Evolutionary conservation across 192 early-diverging fungal genomes (phyloP).

Genomic region (Dissophora ornata): DNA sequence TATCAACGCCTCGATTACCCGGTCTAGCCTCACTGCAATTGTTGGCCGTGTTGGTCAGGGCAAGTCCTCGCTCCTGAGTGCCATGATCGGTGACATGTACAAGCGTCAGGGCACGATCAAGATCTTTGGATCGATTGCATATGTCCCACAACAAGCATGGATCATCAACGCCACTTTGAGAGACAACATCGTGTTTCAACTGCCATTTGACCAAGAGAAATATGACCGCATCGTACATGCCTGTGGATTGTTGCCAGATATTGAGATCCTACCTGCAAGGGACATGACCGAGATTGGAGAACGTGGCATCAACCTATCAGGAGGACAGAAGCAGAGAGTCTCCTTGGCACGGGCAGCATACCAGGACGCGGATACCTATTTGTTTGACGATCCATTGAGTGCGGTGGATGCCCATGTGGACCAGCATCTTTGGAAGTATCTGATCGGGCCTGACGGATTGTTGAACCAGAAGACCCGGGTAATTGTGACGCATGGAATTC

Average conservation of each 20-base stretch:
- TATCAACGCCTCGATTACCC: conserved; percentile 21
- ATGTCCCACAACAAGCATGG: conserved; percentile 80
- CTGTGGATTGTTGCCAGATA: conserved; percentile 85
- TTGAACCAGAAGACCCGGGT: conserved; percentile 84
- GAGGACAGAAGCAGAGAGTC: conserved; percentile 89
- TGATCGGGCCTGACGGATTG: conserved; percentile 86
- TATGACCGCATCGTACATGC: conserved; percentile 80
- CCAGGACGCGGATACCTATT: conserved; percentile 74
- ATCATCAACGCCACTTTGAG: conserved; percentile 92
- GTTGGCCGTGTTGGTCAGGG: conserved; percentile 56
- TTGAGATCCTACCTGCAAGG: conserved; percentile 84
- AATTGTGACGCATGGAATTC: conserved; percentile 85
- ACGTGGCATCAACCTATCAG: conserved; percentile 89
- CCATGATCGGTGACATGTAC: conserved; percentile 90
- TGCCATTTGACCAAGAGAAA: conserved; percentile 72
- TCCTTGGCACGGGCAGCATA: conserved; percentile 84
- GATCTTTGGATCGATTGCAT: conserved; percentile 73
- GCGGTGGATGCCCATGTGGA: conserved; percentile 76
- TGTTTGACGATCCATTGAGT: conserved; percentile 66
- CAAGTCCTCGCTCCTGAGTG: conserved; percentile 61
- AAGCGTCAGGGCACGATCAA: conserved; percentile 66
- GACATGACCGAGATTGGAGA: conserved; percentile 95
- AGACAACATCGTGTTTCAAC: conserved; percentile 93
- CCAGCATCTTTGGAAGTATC: conserved; percentile 85
- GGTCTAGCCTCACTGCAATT: conserved; percentile 34